A percentile compares a stretch with the other conserved stretches of the same genome.
These are phyloP conservation scores for Fusarium begoniae DNA, from an alignment of 2,329 filamentous ascomycete genomes.

Conservation along the genomic window DNA sequence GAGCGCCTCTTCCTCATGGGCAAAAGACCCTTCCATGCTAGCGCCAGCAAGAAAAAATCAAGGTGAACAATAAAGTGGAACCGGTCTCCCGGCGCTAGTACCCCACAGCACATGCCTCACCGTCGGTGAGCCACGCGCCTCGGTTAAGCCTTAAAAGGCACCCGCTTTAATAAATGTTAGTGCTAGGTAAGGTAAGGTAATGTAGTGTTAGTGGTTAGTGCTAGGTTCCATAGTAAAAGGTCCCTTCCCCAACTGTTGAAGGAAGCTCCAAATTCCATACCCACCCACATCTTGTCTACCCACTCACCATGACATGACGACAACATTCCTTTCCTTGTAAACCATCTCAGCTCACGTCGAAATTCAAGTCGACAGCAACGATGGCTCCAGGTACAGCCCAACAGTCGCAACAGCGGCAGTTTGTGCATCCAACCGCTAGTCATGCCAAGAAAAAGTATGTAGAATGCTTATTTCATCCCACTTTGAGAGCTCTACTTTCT, in stretches of 20 bases:
- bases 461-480: not conserved
- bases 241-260: slow-evolving; percentile 41
- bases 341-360: slow-evolving; percentile 24
- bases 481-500: slow-evolving; percentile 1
- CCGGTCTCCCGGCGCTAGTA: slow-evolving; percentile 15
- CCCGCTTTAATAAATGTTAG: slow-evolving; percentile 3
- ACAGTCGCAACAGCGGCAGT: slow-evolving; percentile 47
- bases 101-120: slow-evolving; percentile 17
- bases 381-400: slow-evolving; percentile 53
- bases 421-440: slow-evolving; percentile 58
- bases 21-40: slow-evolving; percentile 31
- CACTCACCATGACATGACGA: slow-evolving; percentile 41
- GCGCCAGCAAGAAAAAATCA: slow-evolving; percentile 43
- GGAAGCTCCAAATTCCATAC: slow-evolving; percentile 36
- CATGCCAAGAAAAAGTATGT: slow-evolving; percentile 63
- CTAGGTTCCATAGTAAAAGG: not conserved
- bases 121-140: slow-evolving; percentile 29
- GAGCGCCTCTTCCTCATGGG: not conserved
- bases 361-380: slow-evolving; percentile 35
- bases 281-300: not conserved
- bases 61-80: slow-evolving; percentile 44
- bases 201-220: not conserved
- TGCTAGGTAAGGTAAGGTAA: not conserved
- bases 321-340: slow-evolving; percentile 37
- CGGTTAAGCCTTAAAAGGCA: not conserved